These are phyloP conservation scores for Xylaria bambusicola DNA, from an alignment of 495 filamentous ascomycete genomes.

Conservation along the genomic window DNA sequence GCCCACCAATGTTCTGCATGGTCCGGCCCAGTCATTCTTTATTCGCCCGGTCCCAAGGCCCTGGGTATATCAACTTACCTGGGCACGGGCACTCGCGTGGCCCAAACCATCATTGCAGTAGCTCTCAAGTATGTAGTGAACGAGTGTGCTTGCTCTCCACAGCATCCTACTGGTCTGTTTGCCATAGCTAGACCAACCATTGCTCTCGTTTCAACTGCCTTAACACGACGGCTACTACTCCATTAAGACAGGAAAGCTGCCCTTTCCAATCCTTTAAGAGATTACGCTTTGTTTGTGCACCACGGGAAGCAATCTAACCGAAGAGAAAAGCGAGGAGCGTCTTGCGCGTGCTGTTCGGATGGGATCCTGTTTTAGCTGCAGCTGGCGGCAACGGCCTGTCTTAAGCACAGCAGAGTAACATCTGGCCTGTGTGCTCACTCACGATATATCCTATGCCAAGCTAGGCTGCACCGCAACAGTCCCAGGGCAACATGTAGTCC, in stretches of 20 bases:
- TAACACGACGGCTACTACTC: neutral
- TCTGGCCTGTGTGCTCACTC: too few relatives aligned
- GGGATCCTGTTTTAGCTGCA: slow-evolving; percentile 8
- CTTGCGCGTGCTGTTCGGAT: slow-evolving; percentile 5
- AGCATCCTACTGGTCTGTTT: neutral
- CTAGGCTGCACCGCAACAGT: too few relatives aligned
- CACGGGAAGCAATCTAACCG: neutral
- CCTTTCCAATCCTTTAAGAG: too few relatives aligned
- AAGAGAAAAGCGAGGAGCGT: neutral
- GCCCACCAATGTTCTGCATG: neutral
- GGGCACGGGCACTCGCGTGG: slow-evolving; percentile 3
- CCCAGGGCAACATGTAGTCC: too few relatives aligned
- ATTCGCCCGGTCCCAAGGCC: slow-evolving; percentile 11
- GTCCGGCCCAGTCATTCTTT: slow-evolving; percentile 4
- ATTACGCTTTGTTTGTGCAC: too few relatives aligned
- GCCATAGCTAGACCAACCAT: neutral
- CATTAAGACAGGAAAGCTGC: neutral
- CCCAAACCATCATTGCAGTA: slow-evolving; percentile 1
- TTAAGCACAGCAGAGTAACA: too few relatives aligned
- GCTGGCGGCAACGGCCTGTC: neutral
- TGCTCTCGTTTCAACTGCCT: neutral
- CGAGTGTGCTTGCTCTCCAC: too few relatives aligned
- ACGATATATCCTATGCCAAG: too few relatives aligned
- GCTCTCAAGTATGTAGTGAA: too few relatives aligned
- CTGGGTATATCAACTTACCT: slow-evolving; percentile 10